Evolutionary conservation across 2,329 filamentous ascomycete species (phyloP).

Genomic region (Monilinia aucupariae): DNA sequence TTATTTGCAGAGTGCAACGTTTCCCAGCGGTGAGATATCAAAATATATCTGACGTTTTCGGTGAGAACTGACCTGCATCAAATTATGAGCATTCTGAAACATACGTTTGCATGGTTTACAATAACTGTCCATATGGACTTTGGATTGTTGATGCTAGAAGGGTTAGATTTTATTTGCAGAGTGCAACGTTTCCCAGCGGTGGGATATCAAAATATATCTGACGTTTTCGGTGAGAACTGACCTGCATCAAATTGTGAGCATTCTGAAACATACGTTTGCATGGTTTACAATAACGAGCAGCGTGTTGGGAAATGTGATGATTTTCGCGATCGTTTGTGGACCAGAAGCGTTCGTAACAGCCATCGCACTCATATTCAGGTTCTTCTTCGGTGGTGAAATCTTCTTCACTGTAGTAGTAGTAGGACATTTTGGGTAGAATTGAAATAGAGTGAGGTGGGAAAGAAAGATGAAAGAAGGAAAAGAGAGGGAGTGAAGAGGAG

Average conservation of each 20-base stretch:
- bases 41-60: not conserved
- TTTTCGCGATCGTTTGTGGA: slow-evolving; percentile 22
- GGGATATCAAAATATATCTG: not conserved
- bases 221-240: slow-evolving; percentile 1
- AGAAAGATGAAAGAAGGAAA: too few relatives aligned
- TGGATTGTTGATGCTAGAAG: slow-evolving; percentile 50
- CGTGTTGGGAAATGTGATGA: slow-evolving; percentile 19
- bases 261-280: slow-evolving; percentile 27
- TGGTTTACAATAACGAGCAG: slow-evolving; percentile 23
- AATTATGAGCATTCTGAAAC: slow-evolving; percentile 25
- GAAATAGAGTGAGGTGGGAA: too few relatives aligned
- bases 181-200: too few relatives aligned
- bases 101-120: slow-evolving; percentile 24
- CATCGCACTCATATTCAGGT: slow-evolving; percentile 23
- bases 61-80: slow-evolving; percentile 24
- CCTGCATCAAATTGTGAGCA: slow-evolving; percentile 27
- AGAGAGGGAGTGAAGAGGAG: too few relatives aligned
- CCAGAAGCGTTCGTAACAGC: slow-evolving; percentile 21
- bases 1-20: too few relatives aligned
- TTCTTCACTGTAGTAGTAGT: not conserved
- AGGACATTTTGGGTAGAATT: too few relatives aligned
- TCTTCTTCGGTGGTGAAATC: not conserved
- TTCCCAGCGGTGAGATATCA: too few relatives aligned
- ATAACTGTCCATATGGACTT: slow-evolving; percentile 40
- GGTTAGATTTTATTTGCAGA: not conserved